These are phyloP conservation scores for Mycena olivaceomarginata DNA, from an alignment of 768 basidiomycete genomes.

Conservation along the genomic window DNA sequence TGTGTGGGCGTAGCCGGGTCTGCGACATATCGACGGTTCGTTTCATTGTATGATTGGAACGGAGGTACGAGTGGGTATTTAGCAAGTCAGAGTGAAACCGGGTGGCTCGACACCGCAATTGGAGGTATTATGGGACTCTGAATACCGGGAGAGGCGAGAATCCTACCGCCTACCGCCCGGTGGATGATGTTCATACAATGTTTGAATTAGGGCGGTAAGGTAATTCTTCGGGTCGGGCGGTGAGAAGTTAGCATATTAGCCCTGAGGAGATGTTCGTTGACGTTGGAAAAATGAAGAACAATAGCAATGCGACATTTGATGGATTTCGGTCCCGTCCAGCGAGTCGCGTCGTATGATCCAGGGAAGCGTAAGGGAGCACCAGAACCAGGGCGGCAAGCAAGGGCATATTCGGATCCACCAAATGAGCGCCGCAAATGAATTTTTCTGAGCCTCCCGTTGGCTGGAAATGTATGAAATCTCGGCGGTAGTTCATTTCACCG, in stretches of 20 bases:
- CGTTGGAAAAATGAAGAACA: conserved; percentile 1
- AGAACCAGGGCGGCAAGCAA: conserved; percentile 34
- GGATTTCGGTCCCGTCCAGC: not conserved
- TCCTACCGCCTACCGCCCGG: not conserved
- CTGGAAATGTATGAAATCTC: not conserved
- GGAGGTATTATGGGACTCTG: not conserved
- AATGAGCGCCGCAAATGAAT: not conserved
- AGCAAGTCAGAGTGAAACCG: not conserved
- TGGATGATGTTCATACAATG: not conserved
- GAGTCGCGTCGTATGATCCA: not conserved
- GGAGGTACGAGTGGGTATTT: not conserved
- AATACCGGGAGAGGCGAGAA: not conserved
- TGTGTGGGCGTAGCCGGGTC: not conserved
- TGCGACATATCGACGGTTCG: not conserved
- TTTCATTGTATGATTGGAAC: not conserved
- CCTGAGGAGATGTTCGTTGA: not conserved
- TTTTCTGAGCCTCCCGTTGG: not conserved
- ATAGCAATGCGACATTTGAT: not conserved
- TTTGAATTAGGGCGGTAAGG: not conserved
- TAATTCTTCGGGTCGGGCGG: not conserved
- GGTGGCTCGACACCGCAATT: not conserved
- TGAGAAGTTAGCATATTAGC: not conserved
- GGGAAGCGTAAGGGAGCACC: not conserved
- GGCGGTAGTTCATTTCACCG: too few relatives aligned
- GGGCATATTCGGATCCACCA: not conserved